A percentile compares a stretch with the other conserved stretches of the same genome.
Evolutionary conservation across 805 yeast species (phyloP).

Genomic region (Naumovozyma castellii): DNA sequence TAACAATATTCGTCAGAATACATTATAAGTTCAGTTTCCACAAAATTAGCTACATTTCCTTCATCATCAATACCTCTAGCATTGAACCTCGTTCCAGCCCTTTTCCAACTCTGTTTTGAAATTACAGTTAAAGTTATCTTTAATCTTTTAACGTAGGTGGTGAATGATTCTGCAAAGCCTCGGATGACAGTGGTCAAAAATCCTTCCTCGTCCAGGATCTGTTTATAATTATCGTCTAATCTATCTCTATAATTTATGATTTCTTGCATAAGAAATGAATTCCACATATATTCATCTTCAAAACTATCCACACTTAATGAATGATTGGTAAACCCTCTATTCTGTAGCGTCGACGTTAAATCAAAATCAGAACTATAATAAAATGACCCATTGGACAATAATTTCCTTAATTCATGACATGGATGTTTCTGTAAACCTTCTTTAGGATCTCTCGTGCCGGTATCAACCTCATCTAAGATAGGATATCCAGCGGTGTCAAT

Average conservation of each 20-base stretch:
- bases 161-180: conserved; percentile 82
- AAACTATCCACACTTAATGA: conserved; percentile 46
- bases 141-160: conserved; percentile 30
- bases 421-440: conserved; percentile 55
- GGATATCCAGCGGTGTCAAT: conserved; percentile 54
- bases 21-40: conserved; percentile 80
- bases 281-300: conserved; percentile 93
- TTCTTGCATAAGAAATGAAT: conserved; percentile 78
- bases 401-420: conserved; percentile 65
- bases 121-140: conserved; percentile 58
- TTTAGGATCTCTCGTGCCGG: conserved; percentile 19
- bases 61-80: conserved; percentile 93
- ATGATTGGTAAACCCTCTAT: conserved; percentile 47
- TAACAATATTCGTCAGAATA: conserved; percentile 46
- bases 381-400: conserved; percentile 79
- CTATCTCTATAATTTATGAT: conserved; percentile 63
- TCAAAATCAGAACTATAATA: conserved; percentile 90
- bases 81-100: conserved; percentile 93
- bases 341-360: conserved; percentile 75
- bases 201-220: conserved; percentile 59
- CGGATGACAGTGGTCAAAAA: conserved; percentile 87
- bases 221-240: conserved; percentile 48
- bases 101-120: conserved; percentile 87
- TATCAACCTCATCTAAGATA: conserved; percentile 8
- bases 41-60: conserved; percentile 92